Percentiles rank a stretch among this genome's conserved stretches.
Conservation (phyloP, 1,139 yeast species). For the Sugiyamaella xylanicola region DNA sequence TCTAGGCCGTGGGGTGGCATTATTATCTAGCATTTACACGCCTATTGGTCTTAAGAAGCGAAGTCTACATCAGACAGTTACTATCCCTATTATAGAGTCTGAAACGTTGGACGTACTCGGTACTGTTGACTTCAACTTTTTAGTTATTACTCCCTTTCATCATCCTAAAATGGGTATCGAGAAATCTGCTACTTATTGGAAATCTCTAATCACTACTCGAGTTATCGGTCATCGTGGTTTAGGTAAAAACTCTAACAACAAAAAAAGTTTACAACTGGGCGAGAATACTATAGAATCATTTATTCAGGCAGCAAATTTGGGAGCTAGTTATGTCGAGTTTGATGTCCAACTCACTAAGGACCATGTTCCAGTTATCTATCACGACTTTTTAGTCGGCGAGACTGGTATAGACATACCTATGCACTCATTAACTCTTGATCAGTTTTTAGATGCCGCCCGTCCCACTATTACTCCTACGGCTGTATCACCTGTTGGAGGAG, state of each 20-base stretch:
- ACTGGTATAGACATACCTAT: slow-evolving; percentile 96
- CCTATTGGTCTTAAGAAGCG: slow-evolving; percentile 70
- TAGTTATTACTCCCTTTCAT: slow-evolving; percentile 69
- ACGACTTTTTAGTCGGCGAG: slow-evolving; percentile 93
- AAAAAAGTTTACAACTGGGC: slow-evolving; percentile 85
- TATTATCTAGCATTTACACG: slow-evolving; percentile 64
- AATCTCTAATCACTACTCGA: slow-evolving; percentile 80
- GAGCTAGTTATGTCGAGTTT: slow-evolving; percentile 76
- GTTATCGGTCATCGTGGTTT: slow-evolving; percentile 97
- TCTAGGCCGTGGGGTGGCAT: slow-evolving; percentile 85
- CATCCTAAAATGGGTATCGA: slow-evolving; percentile 72
- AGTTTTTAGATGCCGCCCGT: slow-evolving; percentile 58
- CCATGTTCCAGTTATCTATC: slow-evolving; percentile 88
- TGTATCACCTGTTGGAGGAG: slow-evolving; percentile 13
- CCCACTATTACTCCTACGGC: slow-evolving; percentile 5
- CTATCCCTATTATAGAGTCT: slow-evolving; percentile 78
- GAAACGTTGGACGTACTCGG: slow-evolving; percentile 77
- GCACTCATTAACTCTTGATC: slow-evolving; percentile 90
- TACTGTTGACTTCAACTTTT: slow-evolving; percentile 69
- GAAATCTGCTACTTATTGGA: slow-evolving; percentile 88
- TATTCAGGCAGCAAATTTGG: slow-evolving; percentile 94
- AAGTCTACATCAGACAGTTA: slow-evolving; percentile 65
- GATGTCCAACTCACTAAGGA: slow-evolving; percentile 98
- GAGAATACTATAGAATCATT: slow-evolving; percentile 95
- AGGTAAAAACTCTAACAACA: slow-evolving; percentile 73